phyloP scores from a whole-genome alignment of 2,329 filamentous ascomycete species.

The Paramyrothecium sp. region DNA sequence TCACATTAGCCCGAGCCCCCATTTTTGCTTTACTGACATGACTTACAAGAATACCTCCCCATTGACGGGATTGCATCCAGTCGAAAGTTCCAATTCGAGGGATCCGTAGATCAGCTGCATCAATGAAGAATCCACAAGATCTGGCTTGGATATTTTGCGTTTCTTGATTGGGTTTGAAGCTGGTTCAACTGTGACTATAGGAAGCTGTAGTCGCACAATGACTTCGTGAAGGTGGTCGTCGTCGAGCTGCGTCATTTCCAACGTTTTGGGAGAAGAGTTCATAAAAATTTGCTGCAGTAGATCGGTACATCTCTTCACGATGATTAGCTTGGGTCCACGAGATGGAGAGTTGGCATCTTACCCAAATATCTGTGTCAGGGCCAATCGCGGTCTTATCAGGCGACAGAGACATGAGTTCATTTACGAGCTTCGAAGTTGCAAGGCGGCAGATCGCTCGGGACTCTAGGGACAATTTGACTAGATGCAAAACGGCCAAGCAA shows the following conservation, averaged over 20 bases:
- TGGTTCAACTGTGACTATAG: slow-evolving; percentile 15
- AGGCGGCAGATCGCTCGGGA: slow-evolving; percentile 35
- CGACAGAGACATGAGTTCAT: slow-evolving; percentile 36
- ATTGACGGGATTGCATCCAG: slow-evolving; percentile 24
- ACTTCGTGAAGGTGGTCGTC: slow-evolving; percentile 22
- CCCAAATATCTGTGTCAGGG: slow-evolving; percentile 40
- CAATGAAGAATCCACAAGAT: slow-evolving; percentile 14
- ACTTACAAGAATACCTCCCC: slow-evolving; percentile 47
- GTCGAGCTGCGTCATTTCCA: slow-evolving; percentile 20
- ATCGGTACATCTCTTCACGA: slow-evolving; percentile 26
- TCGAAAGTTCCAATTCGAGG: slow-evolving; percentile 21
- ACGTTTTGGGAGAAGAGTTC: no score
- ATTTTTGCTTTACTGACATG: background rate
- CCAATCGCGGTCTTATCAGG: slow-evolving; percentile 26
- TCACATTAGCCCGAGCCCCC: background rate
- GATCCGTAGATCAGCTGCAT: slow-evolving; percentile 23
- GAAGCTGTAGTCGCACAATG: slow-evolving; percentile 26
- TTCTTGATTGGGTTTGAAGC: slow-evolving; percentile 20
- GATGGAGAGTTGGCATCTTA: slow-evolving; percentile 19
- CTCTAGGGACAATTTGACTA: slow-evolving; percentile 33
- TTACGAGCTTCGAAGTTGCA: slow-evolving; percentile 40
- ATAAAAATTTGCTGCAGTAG: slow-evolving; percentile 20
- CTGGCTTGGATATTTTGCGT: slow-evolving; percentile 20
- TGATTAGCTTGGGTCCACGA: slow-evolving; percentile 9
- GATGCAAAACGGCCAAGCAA: slow-evolving; percentile 34